Evolutionary conservation across 331 rosid species (phyloP), one percentile per base, ranked within the genome.

Genomic region (Acacia concinna): DNA sequence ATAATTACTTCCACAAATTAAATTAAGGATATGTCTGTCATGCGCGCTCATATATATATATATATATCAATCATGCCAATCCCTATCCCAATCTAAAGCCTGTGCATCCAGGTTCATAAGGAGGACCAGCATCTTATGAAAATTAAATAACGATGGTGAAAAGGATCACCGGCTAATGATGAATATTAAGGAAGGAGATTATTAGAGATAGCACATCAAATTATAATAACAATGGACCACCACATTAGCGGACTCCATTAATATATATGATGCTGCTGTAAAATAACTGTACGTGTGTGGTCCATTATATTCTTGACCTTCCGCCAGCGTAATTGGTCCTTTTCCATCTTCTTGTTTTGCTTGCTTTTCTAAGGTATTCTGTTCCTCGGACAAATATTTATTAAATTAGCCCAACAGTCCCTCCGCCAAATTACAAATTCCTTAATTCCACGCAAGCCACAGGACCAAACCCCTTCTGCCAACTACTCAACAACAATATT

Each of bases 221-320:
- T 25, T 69, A 43, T 25, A 49, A 72, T 54, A 25, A 32, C 43
- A 76, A 56, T 79, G 97, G 97, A 90, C 97, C 97, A 87, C 97
- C 71, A 77, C 77, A 77, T 78, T 77, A 71, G 76, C 67, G 70
- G 62, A 54, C 79, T 18, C 88, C 88, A 77, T 68, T 81, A 77
- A 85, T 56, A 56, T 20, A 17, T 17, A 17, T 47, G 8, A n/a
- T 49, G 2, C 17, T 89, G 85, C 87, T 82, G 80, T 87, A 83
- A 56, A 77, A 84, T 90, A 75, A 81, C 76, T 79, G 80, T 60
- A 92, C 84, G 96, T 79, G 80, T 60, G 93, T 85, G 96, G 96
- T 89, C 92, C 94, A 82, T 74, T 84, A 40, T n/a, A n/a, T n/a
- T n/a, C n/a, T 86, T 81, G 85, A 83, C 87, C 64, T 38, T 69